Percentiles rank a stretch among this genome's conserved stretches.
phyloP scores from a whole-genome alignment of 2,329 filamentous ascomycete genomes.

The Trichophyton mentagrophytes region DNA sequence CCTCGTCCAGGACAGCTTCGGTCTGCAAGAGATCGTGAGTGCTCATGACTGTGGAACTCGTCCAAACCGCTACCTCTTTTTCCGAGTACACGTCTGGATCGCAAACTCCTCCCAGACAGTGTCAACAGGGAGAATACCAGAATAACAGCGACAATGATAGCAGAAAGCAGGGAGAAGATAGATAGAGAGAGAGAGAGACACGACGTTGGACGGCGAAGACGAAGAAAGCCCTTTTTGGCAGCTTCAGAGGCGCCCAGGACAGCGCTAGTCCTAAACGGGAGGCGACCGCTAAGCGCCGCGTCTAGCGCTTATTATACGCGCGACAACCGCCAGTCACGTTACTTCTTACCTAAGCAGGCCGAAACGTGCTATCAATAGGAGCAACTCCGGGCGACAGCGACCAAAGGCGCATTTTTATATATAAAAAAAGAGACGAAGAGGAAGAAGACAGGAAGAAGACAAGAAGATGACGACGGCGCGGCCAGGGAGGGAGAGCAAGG shows the following conservation, averaged over 20 bases:
- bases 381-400: not conserved
- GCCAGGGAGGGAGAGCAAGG: not conserved
- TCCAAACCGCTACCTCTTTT: not conserved
- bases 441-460: not conserved
- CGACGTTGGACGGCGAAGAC: not conserved
- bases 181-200: not conserved
- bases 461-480: not conserved
- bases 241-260: not conserved
- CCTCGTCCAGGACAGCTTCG: slow-evolving; percentile 76
- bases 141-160: not conserved
- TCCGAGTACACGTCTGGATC: not conserved
- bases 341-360: not conserved
- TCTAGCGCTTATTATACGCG: not conserved
- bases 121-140: not conserved
- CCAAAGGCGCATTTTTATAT: not conserved
- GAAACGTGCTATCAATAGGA: slow-evolving; percentile 2
- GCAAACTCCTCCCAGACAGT: not conserved
- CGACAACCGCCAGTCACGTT: not conserved
- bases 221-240: not conserved
- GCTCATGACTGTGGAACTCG: slow-evolving; percentile 37
- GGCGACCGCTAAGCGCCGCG: not conserved
- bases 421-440: not conserved
- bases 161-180: not conserved
- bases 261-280: not conserved
- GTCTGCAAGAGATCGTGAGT: slow-evolving; percentile 60